A percentile compares a stretch with the other conserved stretches of the same genome.
Evolutionary conservation across 2,329 filamentous ascomycete genomes (phyloP).

Genomic region (Metarhizium humberi): DNA sequence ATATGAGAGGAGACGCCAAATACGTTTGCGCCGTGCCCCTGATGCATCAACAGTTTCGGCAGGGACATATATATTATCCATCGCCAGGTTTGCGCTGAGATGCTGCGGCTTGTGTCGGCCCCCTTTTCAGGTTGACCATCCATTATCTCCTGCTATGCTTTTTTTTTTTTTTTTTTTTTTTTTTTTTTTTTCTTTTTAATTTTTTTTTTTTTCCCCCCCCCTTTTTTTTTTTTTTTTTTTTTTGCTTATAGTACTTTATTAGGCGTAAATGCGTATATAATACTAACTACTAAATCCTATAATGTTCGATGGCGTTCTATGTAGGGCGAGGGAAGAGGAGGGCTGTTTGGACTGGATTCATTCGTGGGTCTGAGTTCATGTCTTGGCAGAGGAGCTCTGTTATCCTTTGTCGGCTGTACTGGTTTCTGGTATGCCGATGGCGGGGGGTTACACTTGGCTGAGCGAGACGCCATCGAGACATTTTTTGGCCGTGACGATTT

Average conservation of each 20-base stretch:
- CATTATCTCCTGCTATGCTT: too few relatives aligned
- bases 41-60: not conserved
- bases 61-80: too few relatives aligned
- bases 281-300: too few relatives aligned
- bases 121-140: not conserved
- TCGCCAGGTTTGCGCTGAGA: too few relatives aligned
- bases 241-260: too few relatives aligned
- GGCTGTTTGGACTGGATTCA: slow-evolving; percentile 33
- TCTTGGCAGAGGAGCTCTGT: slow-evolving; percentile 4
- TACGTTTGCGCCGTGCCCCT: not conserved
- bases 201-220: too few relatives aligned
- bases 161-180: too few relatives aligned
- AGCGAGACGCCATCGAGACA: slow-evolving; percentile 35
- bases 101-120: too few relatives aligned
- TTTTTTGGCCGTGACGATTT: slow-evolving; percentile 12
- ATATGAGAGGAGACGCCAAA: not conserved
- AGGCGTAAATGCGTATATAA: too few relatives aligned
- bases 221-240: too few relatives aligned
- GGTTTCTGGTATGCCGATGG: slow-evolving; percentile 4
- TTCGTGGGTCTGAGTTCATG: slow-evolving; percentile 16
- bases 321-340: slow-evolving; percentile 25
- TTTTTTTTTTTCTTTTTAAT: too few relatives aligned
- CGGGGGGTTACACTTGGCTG: slow-evolving; percentile 21
- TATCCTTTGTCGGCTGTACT: not conserved
- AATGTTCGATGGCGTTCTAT: slow-evolving; percentile 8